These are phyloP conservation scores for Fusarium compactum DNA, from an alignment of 2,329 filamentous ascomycete genomes.

Conservation along the genomic window DNA sequence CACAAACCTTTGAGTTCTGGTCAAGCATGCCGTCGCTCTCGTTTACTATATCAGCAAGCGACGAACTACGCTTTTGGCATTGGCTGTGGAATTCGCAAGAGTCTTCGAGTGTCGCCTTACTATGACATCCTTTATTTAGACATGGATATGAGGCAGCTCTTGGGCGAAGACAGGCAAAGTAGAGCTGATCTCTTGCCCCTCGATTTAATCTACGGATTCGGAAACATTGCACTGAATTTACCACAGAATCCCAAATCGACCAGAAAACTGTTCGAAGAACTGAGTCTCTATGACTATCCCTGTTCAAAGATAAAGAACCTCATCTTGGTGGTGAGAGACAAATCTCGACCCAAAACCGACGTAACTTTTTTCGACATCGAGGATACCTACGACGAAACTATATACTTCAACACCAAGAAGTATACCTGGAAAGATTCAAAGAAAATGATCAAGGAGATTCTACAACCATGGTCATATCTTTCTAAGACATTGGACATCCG, in stretches of 20 bases:
- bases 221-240: not conserved
- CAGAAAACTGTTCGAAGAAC: rapidly evolving
- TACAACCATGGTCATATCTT: rapidly evolving
- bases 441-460: rapidly evolving
- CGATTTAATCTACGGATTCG: rapidly evolving
- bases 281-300: too few species aligned
- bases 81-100: not conserved
- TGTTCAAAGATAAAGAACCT: not conserved
- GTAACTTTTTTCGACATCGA: not conserved
- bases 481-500: not conserved
- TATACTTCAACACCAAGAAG: rapidly evolving
- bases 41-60: not conserved
- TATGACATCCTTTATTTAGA: conserved; percentile 15
- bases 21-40: conserved; percentile 3
- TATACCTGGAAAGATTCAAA: not conserved
- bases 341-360: not conserved
- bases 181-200: too few species aligned
- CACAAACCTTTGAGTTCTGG: conserved; percentile 2
- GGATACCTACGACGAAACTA: rapidly evolving
- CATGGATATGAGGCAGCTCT: rapidly evolving
- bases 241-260: rapidly evolving
- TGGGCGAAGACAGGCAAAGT: too few species aligned
- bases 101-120: not conserved
- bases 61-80: not conserved
- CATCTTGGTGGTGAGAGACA: not conserved